Base-by-base conservation (phyloP, 331 rosid species). In the Quercus lobata region DNA sequence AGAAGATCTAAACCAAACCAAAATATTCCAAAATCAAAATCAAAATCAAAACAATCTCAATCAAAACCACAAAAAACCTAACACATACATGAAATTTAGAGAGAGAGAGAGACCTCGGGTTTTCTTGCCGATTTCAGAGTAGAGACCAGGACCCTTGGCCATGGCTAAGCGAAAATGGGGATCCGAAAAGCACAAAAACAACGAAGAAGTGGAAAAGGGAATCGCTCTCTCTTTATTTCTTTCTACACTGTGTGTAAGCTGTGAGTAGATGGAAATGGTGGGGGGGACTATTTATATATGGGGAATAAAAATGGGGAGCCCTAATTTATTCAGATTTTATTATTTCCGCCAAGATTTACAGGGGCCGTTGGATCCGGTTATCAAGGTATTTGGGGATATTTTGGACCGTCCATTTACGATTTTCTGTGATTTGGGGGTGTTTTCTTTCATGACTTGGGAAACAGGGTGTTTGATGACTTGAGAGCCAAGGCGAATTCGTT, bases 81-180 rank as follows among this genome's bases (percentile, higher is more conserved):
- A 30, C 37, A 71, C 2, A 32, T 49, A 14, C 5, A 11, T 62
- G 4, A 58, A 57, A 15, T 44, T 17, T 0, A 22, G 34, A 49
- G 2, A 5, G 30, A 34, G 56, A 63, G 54, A 37, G 53, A 35
- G 75, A 94, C 98, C 98, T 90, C 97, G 88, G 83, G 97, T 90
- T 81, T 84, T 90, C 71, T 90, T 94, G 88, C 97, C 98, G 78
- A 94, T 90, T 70, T 94, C 97, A 68, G 92, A 58, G 92, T 94
- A 94, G 63, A 94, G 97, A 49, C 98, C 98, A 14, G 98, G 98
- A 87, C 98, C 98, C 84, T 89, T 93, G 54, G 80, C 85, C 98
- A 94, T 94, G 81, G 70, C 84, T 78, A 34, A 11, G 53, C 27
- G 58, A 78, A 76, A 85, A 71, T 53, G 89, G 73, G 41, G 80